Conservation (phyloP, 2,329 filamentous ascomycete genomes). For the Cercospora citrullina region DNA sequence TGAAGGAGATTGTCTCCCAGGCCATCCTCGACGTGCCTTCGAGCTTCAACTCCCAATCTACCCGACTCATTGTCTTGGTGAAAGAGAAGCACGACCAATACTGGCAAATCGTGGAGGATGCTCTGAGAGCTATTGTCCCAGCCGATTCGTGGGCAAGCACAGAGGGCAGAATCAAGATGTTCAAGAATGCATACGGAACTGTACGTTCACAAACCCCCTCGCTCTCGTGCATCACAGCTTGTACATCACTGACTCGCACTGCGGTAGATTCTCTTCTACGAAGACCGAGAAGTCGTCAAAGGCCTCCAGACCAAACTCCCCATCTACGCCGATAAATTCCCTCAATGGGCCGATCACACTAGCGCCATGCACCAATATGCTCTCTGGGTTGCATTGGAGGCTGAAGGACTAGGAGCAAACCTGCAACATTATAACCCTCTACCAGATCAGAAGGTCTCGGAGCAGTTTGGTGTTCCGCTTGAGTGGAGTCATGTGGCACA, state of each 20-base stretch:
- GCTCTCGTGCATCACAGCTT: too few relatives aligned
- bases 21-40: conserved; percentile 70
- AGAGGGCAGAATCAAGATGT: conserved; percentile 53
- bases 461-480: conserved; percentile 67
- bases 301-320: conserved; percentile 68
- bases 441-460: conserved; percentile 69
- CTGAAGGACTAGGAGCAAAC: conserved; percentile 82
- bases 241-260: not conserved
- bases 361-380: conserved; percentile 80
- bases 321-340: conserved; percentile 77
- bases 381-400: conserved; percentile 78
- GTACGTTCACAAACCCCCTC: conserved; percentile 54
- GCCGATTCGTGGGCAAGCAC: conserved; percentile 62
- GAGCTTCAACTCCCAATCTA: conserved; percentile 86
- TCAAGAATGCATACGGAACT: conserved; percentile 73
- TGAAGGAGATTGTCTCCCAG: conserved; percentile 62
- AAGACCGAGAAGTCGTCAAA: conserved; percentile 69
- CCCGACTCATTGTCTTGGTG: conserved; percentile 75
- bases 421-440: conserved; percentile 93
- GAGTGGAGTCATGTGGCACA: conserved; percentile 79
- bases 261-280: conserved; percentile 76
- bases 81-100: conserved; percentile 82
- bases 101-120: conserved; percentile 71
- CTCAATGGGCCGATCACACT: conserved; percentile 71
- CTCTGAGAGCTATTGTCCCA: conserved; percentile 68